Evolutionary conservation across 2,329 filamentous ascomycete genomes (phyloP).

Genomic region (Talaromyces sp.): DNA sequence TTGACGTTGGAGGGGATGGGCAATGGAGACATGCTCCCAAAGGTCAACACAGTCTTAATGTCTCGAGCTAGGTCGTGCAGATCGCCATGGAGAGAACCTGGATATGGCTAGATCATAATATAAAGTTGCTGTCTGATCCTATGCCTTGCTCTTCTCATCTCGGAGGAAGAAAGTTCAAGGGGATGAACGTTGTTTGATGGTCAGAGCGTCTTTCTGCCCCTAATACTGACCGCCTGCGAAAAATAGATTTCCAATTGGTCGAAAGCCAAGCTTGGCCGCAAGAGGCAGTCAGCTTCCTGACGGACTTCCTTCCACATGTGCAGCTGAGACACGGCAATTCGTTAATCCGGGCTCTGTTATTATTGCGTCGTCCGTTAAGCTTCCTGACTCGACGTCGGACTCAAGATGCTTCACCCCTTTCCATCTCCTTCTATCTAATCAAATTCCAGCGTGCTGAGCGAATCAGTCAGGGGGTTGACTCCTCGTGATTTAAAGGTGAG

Average conservation of each 20-base stretch:
- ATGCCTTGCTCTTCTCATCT: neutral
- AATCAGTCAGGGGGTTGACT: neutral
- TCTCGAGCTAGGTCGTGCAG: neutral
- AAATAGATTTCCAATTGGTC: neutral
- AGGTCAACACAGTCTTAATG: neutral
- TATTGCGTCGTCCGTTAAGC: neutral
- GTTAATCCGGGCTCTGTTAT: neutral
- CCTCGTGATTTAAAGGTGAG: constrained; percentile 3
- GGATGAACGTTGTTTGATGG: neutral
- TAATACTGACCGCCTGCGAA: neutral
- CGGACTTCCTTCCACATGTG: neutral
- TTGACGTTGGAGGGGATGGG: neutral
- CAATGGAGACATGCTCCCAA: neutral
- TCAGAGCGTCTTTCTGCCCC: constrained; percentile 4
- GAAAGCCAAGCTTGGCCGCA: neutral
- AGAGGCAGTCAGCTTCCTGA: neutral
- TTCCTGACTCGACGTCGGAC: neutral
- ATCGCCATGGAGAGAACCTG: neutral
- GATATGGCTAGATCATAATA: neutral
- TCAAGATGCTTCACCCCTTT: constrained; percentile 1
- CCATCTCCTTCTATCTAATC: neutral
- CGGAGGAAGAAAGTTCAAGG: neutral
- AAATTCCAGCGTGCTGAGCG: too few species aligned
- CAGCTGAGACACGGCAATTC: neutral
- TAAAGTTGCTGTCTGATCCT: neutral